Percentiles rank a stretch among this genome's conserved stretches.
Evolutionary conservation across 208 protist genomes (phyloP).

Genomic region (Leishmania major): DNA sequence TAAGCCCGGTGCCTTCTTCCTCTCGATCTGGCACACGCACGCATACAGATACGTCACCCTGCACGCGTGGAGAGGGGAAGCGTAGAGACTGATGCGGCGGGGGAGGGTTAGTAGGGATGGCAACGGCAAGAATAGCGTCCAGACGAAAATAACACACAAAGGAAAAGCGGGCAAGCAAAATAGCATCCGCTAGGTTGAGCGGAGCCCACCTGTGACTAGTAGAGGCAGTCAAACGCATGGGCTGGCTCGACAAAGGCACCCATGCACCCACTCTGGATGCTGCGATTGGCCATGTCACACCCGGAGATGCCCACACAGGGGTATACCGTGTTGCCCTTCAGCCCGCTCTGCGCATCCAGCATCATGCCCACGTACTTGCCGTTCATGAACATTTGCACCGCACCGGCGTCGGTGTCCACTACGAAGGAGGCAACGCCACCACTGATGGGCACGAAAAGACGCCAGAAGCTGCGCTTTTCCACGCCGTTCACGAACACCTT

Average conservation of each 20-base stretch:
- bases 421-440: conserved; percentile 78
- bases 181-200: not conserved
- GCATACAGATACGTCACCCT: not conserved
- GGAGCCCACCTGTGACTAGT: conserved; percentile 23
- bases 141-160: not conserved
- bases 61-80: not conserved
- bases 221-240: conserved; percentile 44
- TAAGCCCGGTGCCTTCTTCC: not conserved
- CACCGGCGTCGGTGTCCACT: conserved; percentile 80
- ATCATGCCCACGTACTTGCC: conserved; percentile 76
- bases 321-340: conserved; percentile 73
- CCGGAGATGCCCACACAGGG: conserved; percentile 74
- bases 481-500: conserved; percentile 67
- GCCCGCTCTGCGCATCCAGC: conserved; percentile 44
- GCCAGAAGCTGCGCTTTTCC: conserved; percentile 74
- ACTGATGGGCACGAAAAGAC: conserved; percentile 62
- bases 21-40: not conserved
- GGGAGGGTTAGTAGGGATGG: not conserved
- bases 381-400: conserved; percentile 84
- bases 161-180: not conserved
- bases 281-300: conserved; percentile 73
- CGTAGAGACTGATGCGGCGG: not conserved
- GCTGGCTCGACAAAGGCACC: conserved; percentile 46
- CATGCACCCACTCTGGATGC: conserved; percentile 55
- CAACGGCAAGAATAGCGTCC: conserved; percentile 14